phyloP scores from a whole-genome alignment of 2,329 filamentous ascomycete genomes.

The Hypomyces perniciosus region DNA sequence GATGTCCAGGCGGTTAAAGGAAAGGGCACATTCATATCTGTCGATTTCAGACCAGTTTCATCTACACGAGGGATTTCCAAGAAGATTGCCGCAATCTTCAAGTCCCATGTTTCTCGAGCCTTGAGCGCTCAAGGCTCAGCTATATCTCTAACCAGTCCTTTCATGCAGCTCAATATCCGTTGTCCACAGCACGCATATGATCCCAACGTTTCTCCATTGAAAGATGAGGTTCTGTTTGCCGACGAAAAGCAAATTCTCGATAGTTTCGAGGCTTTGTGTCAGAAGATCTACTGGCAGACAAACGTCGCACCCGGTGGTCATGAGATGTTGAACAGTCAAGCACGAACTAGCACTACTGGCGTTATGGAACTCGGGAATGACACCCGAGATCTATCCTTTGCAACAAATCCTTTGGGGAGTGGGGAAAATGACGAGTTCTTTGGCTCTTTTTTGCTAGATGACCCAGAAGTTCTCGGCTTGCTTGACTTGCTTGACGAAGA shows the following conservation, averaged over 20 bases:
- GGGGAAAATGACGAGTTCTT: too few relatives aligned
- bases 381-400: too few relatives aligned
- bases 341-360: too few relatives aligned
- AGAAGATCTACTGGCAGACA: constrained; percentile 29
- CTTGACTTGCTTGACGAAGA: background rate
- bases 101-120: constrained; percentile 37
- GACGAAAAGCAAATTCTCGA: constrained; percentile 42
- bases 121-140: constrained; percentile 19
- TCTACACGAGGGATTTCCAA: constrained; percentile 50
- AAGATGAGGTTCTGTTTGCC: constrained; percentile 65
- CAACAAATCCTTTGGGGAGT: too few relatives aligned
- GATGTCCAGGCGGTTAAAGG: constrained; percentile 35
- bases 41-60: constrained; percentile 62
- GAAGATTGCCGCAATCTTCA: constrained; percentile 50
- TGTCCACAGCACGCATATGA: constrained; percentile 63
- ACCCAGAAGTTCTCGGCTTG: background rate
- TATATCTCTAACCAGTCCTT: constrained; percentile 42
- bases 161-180: constrained; percentile 57
- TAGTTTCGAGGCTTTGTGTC: constrained; percentile 42
- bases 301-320: background rate
- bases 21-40: constrained; percentile 56
- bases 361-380: too few relatives aligned
- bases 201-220: constrained; percentile 63
- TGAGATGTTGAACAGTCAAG: background rate
- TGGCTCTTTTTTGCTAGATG: background rate